A percentile compares a stretch with the other conserved stretches of the same genome.
Evolutionary conservation across 2,329 filamentous ascomycete genomes (phyloP).

Genomic region (Penicillium sp.): DNA sequence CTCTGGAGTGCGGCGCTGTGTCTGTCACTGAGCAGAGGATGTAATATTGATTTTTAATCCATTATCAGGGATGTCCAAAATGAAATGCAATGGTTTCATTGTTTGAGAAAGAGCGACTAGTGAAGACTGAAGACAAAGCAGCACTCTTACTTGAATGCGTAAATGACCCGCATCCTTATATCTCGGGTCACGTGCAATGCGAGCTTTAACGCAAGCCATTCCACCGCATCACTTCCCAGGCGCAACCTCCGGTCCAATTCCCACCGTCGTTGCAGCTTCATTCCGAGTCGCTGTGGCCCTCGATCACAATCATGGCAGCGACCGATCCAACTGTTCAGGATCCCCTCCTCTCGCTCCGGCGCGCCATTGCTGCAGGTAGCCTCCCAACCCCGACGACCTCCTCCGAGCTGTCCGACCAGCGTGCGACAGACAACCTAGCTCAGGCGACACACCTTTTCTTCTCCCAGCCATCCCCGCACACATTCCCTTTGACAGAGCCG

Average conservation of each 20-base stretch:
- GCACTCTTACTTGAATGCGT: neutral
- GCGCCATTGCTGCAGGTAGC: slow-evolving; percentile 72
- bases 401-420: slow-evolving; percentile 62
- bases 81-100: too few species aligned
- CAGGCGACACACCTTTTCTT: slow-evolving; percentile 80
- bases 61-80: too few species aligned
- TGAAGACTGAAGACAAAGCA: neutral
- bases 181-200: slow-evolving; percentile 17
- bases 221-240: slow-evolving; percentile 5
- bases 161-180: neutral
- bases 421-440: slow-evolving; percentile 64
- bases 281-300: slow-evolving; percentile 21
- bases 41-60: neutral
- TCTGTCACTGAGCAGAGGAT: neutral
- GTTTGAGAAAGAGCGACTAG: neutral
- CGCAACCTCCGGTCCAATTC: slow-evolving; percentile 10
- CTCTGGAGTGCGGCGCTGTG: slow-evolving; percentile 9
- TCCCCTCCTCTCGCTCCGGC: slow-evolving; percentile 79
- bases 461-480: slow-evolving; percentile 59
- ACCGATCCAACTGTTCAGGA: slow-evolving; percentile 61
- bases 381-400: slow-evolving; percentile 74
- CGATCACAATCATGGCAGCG: slow-evolving; percentile 54
- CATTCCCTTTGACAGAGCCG: slow-evolving; percentile 68
- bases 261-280: slow-evolving; percentile 13
- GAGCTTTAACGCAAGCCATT: slow-evolving; percentile 19